Percentiles rank a stretch among this genome's conserved stretches.
These are phyloP conservation scores for Medicago truncatula DNA, from an alignment of 306 rosid species.

Conservation along the genomic window DNA sequence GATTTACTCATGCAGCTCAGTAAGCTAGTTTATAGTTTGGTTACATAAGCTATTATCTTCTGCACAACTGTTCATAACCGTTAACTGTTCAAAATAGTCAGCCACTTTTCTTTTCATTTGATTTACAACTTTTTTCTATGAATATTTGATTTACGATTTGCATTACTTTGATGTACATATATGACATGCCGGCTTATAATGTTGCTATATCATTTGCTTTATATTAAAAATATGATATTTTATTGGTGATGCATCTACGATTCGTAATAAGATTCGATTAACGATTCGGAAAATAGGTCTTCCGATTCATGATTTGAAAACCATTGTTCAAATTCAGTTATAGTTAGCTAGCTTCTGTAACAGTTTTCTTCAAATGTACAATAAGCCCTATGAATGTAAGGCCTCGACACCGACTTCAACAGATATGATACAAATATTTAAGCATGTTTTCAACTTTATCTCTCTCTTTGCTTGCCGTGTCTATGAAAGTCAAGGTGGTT, in stretches of 20 bases:
- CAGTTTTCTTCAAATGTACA: slow-evolving; percentile 1
- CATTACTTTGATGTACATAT: too few relatives aligned
- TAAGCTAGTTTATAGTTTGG: slow-evolving; percentile 5
- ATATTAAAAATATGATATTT: too few relatives aligned
- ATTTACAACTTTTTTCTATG: too few relatives aligned
- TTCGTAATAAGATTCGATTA: too few relatives aligned
- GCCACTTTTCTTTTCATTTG: too few relatives aligned
- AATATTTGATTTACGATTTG: too few relatives aligned
- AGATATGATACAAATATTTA: neutral
- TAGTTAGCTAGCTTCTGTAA: neutral
- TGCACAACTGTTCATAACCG: too few relatives aligned
- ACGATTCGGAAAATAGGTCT: too few relatives aligned
- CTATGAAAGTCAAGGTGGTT: neutral
- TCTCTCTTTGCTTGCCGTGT: neutral
- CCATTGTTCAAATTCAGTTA: neutral
- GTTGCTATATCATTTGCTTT: too few relatives aligned
- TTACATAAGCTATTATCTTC: neutral
- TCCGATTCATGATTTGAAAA: too few relatives aligned
- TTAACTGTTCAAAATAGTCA: neutral
- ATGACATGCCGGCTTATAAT: too few relatives aligned
- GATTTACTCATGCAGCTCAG: neutral
- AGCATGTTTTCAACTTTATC: neutral
- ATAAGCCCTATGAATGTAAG: neutral
- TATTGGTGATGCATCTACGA: too few relatives aligned
- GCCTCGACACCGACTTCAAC: neutral